Evolutionary conservation across 352 stramenopile species (phyloP).

Genomic region (Phytopythium oedochilum): DNA sequence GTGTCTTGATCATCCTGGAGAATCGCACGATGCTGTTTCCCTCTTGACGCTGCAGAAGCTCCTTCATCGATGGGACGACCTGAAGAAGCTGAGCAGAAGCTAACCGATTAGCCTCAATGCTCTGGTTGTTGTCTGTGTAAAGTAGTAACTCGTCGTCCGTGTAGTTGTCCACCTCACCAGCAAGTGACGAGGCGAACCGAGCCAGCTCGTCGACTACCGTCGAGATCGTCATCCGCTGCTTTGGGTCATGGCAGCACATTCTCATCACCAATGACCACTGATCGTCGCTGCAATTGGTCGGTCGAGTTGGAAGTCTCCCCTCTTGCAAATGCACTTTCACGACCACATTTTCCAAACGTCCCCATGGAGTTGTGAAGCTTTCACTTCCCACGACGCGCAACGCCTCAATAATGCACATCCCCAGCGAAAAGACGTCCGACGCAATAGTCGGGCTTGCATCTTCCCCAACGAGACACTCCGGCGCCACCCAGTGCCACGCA

Average conservation of each 20-base stretch:
- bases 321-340: neutral
- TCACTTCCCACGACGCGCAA: conserved; percentile 1
- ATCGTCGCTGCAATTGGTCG: neutral
- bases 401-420: conserved; percentile 14
- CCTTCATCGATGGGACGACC: neutral
- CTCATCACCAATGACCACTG: conserved; percentile 1
- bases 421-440: conserved; percentile 15
- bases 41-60: neutral
- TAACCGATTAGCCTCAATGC: too few species aligned
- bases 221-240: conserved; percentile 1
- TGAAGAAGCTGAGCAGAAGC: neutral
- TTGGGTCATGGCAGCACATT: conserved; percentile 4
- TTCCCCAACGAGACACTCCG: conserved; percentile 5
- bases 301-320: neutral
- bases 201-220: conserved; percentile 2
- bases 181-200: too few species aligned
- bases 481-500: conserved; percentile 15
- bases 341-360: neutral
- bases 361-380: neutral
- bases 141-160: too few species aligned
- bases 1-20: neutral
- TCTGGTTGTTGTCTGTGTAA: neutral
- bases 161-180: too few species aligned
- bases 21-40: neutral
- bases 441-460: conserved; percentile 3